Base-by-base conservation (phyloP, 139 green algal genomes). In the Chlamydomonas applanata region DNA sequence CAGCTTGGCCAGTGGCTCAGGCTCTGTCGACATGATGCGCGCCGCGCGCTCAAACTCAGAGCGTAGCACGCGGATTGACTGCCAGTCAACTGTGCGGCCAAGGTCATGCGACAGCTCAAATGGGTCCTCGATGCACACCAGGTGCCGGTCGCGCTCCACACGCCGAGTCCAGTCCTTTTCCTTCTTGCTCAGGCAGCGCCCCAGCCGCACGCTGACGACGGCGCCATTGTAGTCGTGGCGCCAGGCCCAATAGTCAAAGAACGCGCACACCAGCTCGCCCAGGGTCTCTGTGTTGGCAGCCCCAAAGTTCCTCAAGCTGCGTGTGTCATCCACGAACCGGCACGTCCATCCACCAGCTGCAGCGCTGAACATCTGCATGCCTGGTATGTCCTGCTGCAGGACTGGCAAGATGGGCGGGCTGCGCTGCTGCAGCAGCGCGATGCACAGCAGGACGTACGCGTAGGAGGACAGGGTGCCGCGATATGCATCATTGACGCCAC, bases 201-300 rank as follows among this genome's bases (percentile, higher is more conserved):
- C 90, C 0, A 70, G 65, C 57, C 93, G 85, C 2, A 98, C 76
- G 66, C 75, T 91, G 65, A 97, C 72, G 35, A 98, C 94, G 14
- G 63, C 64, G 35, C 79, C 75, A 44, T 83, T 87, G 88, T 95
- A 98, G 85, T 98, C 91, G 79, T 97, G 93, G 17, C 85, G 76
- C 79, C 85, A 94, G 5, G 90, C 93, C 93, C 93, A 98, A 80
- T 97, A 96, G 77, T 94, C 86, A 70, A 98, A 98, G 80, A 98
- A 98, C 19, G 77, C 75, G 32, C 79, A 86, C 36, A 97, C 76
- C 71, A 80, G 73, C 35, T 96, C 79, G 3, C 77, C 93, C 59
- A 98, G 70, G 7, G 75, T 83, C 86, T 98, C 89, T 17, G 29
- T 88, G 83, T 98, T 98, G 64, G 34, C 75, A 30, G 36, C 19